Evolutionary conservation across 345 rosid species (phyloP).

Genomic region (Euphorbia tirucalli): DNA sequence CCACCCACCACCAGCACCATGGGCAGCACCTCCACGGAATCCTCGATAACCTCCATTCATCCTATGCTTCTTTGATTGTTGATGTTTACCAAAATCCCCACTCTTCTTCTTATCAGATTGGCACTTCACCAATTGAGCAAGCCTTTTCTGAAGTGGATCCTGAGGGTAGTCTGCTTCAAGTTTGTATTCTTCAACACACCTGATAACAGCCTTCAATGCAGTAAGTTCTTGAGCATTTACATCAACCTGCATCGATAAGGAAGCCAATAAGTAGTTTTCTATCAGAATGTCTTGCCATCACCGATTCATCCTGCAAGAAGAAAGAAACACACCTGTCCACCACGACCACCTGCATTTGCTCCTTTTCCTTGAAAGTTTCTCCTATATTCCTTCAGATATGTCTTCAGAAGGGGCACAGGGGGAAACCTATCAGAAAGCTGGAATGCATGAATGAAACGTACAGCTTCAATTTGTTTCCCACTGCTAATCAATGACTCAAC

Average conservation of each 20-base stretch:
- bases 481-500: conserved; percentile 40
- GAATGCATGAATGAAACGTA: conserved; percentile 50
- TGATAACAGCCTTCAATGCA: conserved; percentile 48
- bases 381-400: conserved; percentile 52
- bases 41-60: conserved; percentile 36
- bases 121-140: conserved; percentile 48
- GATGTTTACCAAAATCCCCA: conserved; percentile 37
- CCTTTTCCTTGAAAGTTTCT: conserved; percentile 55
- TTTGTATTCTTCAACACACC: conserved; percentile 46
- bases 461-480: conserved; percentile 57
- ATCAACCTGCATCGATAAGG: conserved; percentile 35
- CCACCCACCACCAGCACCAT: conserved; percentile 24
- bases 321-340: conserved; percentile 37
- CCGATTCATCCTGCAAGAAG: not conserved
- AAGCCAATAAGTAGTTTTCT: not conserved
- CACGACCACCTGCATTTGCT: conserved; percentile 29
- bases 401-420: conserved; percentile 51
- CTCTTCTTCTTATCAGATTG: conserved; percentile 46
- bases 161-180: conserved; percentile 56
- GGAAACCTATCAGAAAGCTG: conserved; percentile 50
- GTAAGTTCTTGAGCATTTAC: conserved; percentile 49
- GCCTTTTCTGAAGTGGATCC: conserved; percentile 54
- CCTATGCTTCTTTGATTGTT: conserved; percentile 40
- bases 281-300: conserved; percentile 7
- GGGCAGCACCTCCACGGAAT: conserved; percentile 27